Evolutionary conservation across 1,284 basidiomycete genomes (phyloP).

Genomic region (Serendipita sp.): DNA sequence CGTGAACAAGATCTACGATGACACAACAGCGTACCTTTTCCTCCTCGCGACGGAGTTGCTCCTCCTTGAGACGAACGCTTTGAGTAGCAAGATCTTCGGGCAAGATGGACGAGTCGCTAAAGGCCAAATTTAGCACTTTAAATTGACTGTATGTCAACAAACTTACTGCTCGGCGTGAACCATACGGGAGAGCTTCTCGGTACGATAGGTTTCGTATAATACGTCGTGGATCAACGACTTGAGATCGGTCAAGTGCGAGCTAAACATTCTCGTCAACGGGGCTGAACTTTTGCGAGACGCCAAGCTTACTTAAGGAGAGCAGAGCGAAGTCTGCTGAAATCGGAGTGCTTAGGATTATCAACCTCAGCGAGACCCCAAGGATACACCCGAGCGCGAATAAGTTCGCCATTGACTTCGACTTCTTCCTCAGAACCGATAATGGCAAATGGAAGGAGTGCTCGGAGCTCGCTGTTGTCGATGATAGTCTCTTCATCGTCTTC

Average conservation of each 20-base stretch:
- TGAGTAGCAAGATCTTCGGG: slow-evolving; percentile 95
- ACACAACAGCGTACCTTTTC: slow-evolving; percentile 53
- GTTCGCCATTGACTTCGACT: slow-evolving; percentile 83
- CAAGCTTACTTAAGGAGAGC: slow-evolving; percentile 69
- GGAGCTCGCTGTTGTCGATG: slow-evolving; percentile 89
- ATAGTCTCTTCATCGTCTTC: slow-evolving; percentile 99
- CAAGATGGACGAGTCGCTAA: slow-evolving; percentile 72
- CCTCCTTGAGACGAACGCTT: slow-evolving; percentile 94
- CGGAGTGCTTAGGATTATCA: slow-evolving; percentile 96
- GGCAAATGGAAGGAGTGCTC: slow-evolving; percentile 89
- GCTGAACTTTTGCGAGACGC: neutral
- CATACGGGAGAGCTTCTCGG: slow-evolving; percentile 91
- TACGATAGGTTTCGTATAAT: slow-evolving; percentile 91
- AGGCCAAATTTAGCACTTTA: slow-evolving; percentile 11
- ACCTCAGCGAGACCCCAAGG: slow-evolving; percentile 99
- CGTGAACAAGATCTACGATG: slow-evolving; percentile 11
- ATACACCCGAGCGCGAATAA: slow-evolving; percentile 84
- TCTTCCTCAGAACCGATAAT: slow-evolving; percentile 97
- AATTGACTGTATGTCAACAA: neutral
- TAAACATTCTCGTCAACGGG: slow-evolving; percentile 20
- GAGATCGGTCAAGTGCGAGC: slow-evolving; percentile 87
- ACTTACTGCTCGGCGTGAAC: slow-evolving; percentile 76
- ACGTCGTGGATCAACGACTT: slow-evolving; percentile 94
- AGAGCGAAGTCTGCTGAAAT: slow-evolving; percentile 84
- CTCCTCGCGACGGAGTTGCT: slow-evolving; percentile 93